Base-by-base conservation (phyloP, 2,329 filamentous ascomycete genomes). In the Aspergillus piperis region DNA sequence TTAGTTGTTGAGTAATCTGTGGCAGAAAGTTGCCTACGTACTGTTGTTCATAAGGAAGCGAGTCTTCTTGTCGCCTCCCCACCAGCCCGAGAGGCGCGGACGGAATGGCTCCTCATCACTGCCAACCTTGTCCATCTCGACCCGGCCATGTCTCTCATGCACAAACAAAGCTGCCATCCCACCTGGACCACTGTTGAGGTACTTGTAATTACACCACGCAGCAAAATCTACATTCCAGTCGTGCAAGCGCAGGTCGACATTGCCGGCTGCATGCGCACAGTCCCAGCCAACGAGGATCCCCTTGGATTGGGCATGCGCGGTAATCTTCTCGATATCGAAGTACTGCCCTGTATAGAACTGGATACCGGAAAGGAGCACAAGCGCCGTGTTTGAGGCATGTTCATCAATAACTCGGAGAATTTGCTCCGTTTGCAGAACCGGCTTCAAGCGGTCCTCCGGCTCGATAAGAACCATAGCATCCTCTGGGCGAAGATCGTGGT, bases 191-290 rank as follows among this genome's bases (percentile, higher is more conserved):
- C 88, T 87, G 72, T 96, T 96, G 73, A 96, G 84, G 78, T 96
- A 96, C 79, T 96, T 96, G 83, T 96, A 96, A 17, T 89, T 93
- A 77, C 92, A 96, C 92, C 92, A 96, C 57, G 86, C 90, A 15
- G 93, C 92, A 70, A 96, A 96, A 74, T 96, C 92, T 36, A 96
- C 91, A 66, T 90, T 84, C 92, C 92, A 96, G 68, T 94, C 90
- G 75, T 96, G 92, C 19, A 96, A 82, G 60, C 82, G 78, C 17
- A 96, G 77, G 42, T 90, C 87, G 2, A 96, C 90, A 71, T 96
- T 96, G 32, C 92, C 92, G 21, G 86, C 90, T 0, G 91, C 91
- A 74, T 96, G 92, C 0, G 92, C 92, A 25, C 95, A 86, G 72
- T 96, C 92, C 92, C 92, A 96, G 25, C 92, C 91, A 4, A 95